Evolutionary conservation across 2,329 filamentous ascomycete genomes (phyloP).

Genomic region (Bertia moriformis): DNA sequence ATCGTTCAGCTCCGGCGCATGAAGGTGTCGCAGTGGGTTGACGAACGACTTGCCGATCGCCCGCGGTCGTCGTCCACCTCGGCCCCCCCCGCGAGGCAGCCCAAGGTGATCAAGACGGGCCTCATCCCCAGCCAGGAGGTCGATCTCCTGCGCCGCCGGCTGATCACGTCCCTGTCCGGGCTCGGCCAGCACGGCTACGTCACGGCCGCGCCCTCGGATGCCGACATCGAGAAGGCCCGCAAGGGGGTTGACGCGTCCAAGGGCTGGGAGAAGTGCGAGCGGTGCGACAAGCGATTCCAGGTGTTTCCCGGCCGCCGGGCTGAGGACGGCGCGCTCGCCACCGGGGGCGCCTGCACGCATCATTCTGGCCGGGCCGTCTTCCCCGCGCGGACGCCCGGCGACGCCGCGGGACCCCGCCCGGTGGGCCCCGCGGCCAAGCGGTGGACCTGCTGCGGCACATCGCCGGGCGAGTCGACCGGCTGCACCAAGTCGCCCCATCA

Average conservation of each 20-base stretch:
- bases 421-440: conserved; percentile 47
- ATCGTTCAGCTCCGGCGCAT: conserved; percentile 68
- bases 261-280: conserved; percentile 79
- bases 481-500: conserved; percentile 61
- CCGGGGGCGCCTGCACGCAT: conserved; percentile 64
- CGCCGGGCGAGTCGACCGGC: conserved; percentile 57
- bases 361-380: conserved; percentile 63
- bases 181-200: conserved; percentile 67
- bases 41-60: conserved; percentile 28
- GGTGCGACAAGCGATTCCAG: conserved; percentile 74
- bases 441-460: conserved; percentile 68
- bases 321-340: conserved; percentile 61
- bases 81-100: too few relatives aligned
- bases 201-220: conserved; percentile 44
- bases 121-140: conserved; percentile 56
- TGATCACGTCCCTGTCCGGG: conserved; percentile 48
- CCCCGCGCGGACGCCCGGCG: conserved; percentile 38
- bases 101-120: conserved; percentile 52
- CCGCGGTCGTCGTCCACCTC: conserved; percentile 16
- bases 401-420: conserved; percentile 35
- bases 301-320: conserved; percentile 76
- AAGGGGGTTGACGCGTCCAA: conserved; percentile 50
- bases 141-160: conserved; percentile 35
- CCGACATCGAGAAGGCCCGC: conserved; percentile 55
- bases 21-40: conserved; percentile 56